Percentiles rank a stretch among this genome's conserved stretches.
phyloP scores from a whole-genome alignment of 768 basidiomycete species.

The Exsudoporus frostii region DNA sequence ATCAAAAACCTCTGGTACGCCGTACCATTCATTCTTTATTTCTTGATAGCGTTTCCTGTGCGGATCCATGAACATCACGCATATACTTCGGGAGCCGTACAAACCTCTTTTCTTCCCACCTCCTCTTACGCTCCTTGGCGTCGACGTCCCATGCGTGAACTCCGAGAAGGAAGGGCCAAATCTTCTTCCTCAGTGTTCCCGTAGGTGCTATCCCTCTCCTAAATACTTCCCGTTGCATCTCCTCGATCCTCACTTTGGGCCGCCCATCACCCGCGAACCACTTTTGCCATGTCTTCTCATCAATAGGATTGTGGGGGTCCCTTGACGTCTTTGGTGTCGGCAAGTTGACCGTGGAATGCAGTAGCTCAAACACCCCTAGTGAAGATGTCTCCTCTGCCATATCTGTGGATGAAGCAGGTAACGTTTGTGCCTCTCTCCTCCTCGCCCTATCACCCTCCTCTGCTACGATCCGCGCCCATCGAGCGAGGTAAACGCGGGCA shows the following conservation, averaged over 20 bases:
- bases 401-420: slow-evolving; percentile 51
- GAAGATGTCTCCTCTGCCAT: slow-evolving; percentile 64
- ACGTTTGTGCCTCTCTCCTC: slow-evolving; percentile 68
- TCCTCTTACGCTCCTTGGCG: slow-evolving; percentile 51
- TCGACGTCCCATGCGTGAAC: slow-evolving; percentile 80
- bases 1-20: slow-evolving; percentile 77
- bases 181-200: slow-evolving; percentile 58
- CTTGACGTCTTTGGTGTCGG: slow-evolving; percentile 82
- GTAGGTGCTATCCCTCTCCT: slow-evolving; percentile 61
- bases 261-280: slow-evolving; percentile 78
- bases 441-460: slow-evolving; percentile 95
- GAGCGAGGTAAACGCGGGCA: slow-evolving; percentile 91
- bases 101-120: slow-evolving; percentile 66
- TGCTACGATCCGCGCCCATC: slow-evolving; percentile 96
- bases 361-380: slow-evolving; percentile 83
- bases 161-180: slow-evolving; percentile 91
- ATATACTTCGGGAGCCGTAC: slow-evolving; percentile 9
- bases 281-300: slow-evolving; percentile 63
- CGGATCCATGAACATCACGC: slow-evolving; percentile 7
- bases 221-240: slow-evolving; percentile 77
- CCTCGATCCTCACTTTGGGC: slow-evolving; percentile 61
- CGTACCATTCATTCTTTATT: slow-evolving; percentile 80
- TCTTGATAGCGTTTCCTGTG: slow-evolving; percentile 66
- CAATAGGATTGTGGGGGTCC: slow-evolving; percentile 74
- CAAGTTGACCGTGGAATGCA: slow-evolving; percentile 74